Conservation (phyloP, 1,284 basidiomycete species). For the Sporisorium exsertum region DNA sequence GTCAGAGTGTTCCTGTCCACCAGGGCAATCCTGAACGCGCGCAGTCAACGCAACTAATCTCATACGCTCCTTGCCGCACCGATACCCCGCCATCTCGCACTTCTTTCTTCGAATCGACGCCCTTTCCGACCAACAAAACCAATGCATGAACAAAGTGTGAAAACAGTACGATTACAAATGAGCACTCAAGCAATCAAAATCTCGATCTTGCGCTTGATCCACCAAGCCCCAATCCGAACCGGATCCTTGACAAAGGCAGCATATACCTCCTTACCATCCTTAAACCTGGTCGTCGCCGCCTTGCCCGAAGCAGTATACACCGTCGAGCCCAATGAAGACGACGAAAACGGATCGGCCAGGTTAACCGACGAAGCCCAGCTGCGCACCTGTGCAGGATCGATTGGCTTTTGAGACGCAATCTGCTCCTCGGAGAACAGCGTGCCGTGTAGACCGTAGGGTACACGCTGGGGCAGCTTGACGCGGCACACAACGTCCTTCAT, state of each 20-base stretch:
- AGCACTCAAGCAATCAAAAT: slow-evolving; percentile 31
- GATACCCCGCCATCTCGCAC: not conserved
- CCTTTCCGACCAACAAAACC: not conserved
- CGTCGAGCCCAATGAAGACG: slow-evolving; percentile 10
- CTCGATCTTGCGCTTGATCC: slow-evolving; percentile 49
- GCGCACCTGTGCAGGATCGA: slow-evolving; percentile 32
- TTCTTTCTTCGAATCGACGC: not conserved
- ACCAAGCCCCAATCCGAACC: slow-evolving; percentile 40
- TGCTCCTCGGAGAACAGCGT: slow-evolving; percentile 66
- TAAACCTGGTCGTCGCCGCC: slow-evolving; percentile 22
- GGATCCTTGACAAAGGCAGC: slow-evolving; percentile 45
- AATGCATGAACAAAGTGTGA: slow-evolving; percentile 3
- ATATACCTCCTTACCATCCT: slow-evolving; percentile 19
- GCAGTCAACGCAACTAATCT: not conserved
- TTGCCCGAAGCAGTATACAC: slow-evolving; percentile 27
- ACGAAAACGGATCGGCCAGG: slow-evolving; percentile 39
- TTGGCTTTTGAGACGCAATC: slow-evolving; percentile 56
- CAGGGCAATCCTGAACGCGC: slow-evolving; percentile 1
- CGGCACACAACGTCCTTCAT: slow-evolving; percentile 70
- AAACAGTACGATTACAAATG: not conserved
- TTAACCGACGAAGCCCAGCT: slow-evolving; percentile 47
- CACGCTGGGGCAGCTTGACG: slow-evolving; percentile 71
- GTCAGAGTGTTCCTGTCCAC: slow-evolving; percentile 18
- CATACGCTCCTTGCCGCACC: not conserved
- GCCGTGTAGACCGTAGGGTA: slow-evolving; percentile 70